Base-by-base conservation (phyloP, 1,284 basidiomycete genomes). In the Grifola frondosa region DNA sequence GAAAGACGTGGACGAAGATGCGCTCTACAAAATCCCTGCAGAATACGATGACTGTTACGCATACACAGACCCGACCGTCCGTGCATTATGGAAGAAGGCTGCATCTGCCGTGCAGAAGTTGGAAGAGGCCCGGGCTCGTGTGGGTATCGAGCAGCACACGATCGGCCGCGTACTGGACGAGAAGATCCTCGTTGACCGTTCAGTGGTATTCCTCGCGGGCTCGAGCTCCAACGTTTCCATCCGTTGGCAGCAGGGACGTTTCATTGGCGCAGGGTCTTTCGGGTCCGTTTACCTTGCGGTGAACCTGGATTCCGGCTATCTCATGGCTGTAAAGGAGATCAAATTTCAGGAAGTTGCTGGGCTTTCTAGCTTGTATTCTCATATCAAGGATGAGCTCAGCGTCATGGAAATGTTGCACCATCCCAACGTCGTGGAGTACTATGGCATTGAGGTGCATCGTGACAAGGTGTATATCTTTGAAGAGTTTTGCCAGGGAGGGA, bases 281-380 rank as follows among this genome's bases (percentile, higher is more conserved):
- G 95, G 95, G 16, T 92, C 88, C 10, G 97, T 99, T n/a, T 99
- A 99, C 65, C 79, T 93, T 30, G 97, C 95, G 16, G 91, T 99
- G 68, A 99, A 99, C 63, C 78, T 99, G 46, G 97, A 99, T 63
- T 89, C 92, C 2, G 94, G 96, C 37, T 90, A 91, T 26, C 84
- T 98, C 45, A 98, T 99, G 94, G 97, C 97, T 4, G 97, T 99
- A 61, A 99, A 99, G 70, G 97, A 99, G 71, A 96, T 99, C 64
- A 91, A 95, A 47, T 97, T 97, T 65, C 94, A 97, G 63, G 97
- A 99, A 67, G 68, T 95, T 39, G 78, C 90, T 35, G 84, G 88
- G 23, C 69, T 89, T 40, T 88, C 91, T 6, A 88, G 81, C 49
- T 71, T 95, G 16, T 91, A 95, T 69, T 81, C 91, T 52, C 93